Conservation (phyloP, 2,329 filamentous ascomycete genomes). For the Huntiella abstrusa region DNA sequence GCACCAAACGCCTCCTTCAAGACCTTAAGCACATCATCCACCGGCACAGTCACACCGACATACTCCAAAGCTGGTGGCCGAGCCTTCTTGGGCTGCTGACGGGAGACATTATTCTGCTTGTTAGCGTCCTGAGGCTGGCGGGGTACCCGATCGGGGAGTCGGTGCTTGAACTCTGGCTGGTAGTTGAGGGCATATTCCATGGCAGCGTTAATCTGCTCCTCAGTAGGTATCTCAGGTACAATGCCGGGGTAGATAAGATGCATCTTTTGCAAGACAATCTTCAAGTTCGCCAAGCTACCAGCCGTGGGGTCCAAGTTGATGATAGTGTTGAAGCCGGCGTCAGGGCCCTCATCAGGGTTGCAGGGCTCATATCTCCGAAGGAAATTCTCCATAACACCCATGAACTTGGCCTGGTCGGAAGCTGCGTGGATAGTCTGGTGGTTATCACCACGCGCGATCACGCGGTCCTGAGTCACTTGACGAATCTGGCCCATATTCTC, state of each 20-base stretch:
- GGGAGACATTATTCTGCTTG: conserved; percentile 17
- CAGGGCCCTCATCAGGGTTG: conserved; percentile 46
- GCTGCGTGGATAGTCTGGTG: conserved; percentile 93
- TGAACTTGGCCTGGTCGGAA: conserved; percentile 52
- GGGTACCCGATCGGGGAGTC: conserved; percentile 40
- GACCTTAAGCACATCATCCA: conserved; percentile 26
- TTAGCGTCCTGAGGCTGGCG: conserved; percentile 18
- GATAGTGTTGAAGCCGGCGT: conserved; percentile 62
- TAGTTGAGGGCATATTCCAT: conserved; percentile 61
- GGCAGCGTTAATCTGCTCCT: conserved; percentile 60
- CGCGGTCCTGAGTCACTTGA: conserved; percentile 55
- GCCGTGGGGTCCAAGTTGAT: conserved; percentile 66
- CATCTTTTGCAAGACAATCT: conserved; percentile 53
- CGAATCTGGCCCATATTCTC: conserved; percentile 56
- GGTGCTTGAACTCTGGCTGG: conserved; percentile 55
- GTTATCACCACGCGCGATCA: conserved; percentile 77
- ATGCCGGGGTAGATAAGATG: conserved; percentile 63
- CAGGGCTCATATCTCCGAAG: conserved; percentile 68
- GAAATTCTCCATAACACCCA: conserved; percentile 91
- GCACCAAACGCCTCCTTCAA: conserved; percentile 53
- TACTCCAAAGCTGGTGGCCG: conserved; percentile 37
- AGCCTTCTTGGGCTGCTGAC: conserved; percentile 15
- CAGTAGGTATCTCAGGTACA: conserved; percentile 48
- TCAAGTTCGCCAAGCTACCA: conserved; percentile 71
- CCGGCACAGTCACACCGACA: conserved; percentile 31